Evolutionary conservation across 1,139 yeast species (phyloP).

Genomic region (Yamadazyma sp.): DNA sequence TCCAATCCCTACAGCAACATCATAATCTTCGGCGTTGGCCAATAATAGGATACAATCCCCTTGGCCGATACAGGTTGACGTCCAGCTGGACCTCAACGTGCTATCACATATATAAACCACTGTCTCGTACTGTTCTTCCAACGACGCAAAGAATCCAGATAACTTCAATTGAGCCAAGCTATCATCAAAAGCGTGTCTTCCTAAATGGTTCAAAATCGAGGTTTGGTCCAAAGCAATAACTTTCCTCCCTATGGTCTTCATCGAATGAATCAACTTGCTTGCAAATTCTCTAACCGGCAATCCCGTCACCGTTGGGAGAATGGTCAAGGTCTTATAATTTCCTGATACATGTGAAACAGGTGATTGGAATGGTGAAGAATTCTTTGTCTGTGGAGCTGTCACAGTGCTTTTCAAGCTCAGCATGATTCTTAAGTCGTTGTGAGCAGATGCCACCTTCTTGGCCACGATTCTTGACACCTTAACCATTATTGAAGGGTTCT

Average conservation of each 20-base stretch:
- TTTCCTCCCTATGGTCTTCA: slow-evolving; percentile 68
- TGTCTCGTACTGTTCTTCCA: slow-evolving; percentile 86
- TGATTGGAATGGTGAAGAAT: slow-evolving; percentile 15
- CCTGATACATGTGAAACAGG: slow-evolving; percentile 29
- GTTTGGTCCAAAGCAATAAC: slow-evolving; percentile 83
- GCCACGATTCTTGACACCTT: slow-evolving; percentile 90
- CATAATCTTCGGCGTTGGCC: slow-evolving; percentile 67
- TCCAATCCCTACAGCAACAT: slow-evolving; percentile 68
- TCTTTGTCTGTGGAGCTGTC: slow-evolving; percentile 15
- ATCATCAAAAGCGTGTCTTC: slow-evolving; percentile 91
- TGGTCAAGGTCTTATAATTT: slow-evolving; percentile 78
- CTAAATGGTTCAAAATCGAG: slow-evolving; percentile 74
- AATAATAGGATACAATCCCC: slow-evolving; percentile 83
- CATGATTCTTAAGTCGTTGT: slow-evolving; percentile 14
- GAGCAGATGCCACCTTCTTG: slow-evolving; percentile 48
- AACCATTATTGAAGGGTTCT: slow-evolving; percentile 87
- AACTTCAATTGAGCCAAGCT: slow-evolving; percentile 75
- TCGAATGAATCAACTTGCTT: slow-evolving; percentile 63
- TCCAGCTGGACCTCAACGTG: slow-evolving; percentile 82
- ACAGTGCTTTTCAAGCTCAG: slow-evolving; percentile 17
- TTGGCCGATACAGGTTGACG: slow-evolving; percentile 87
- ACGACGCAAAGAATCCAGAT: slow-evolving; percentile 84
- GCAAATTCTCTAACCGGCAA: slow-evolving; percentile 88
- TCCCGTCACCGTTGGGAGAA: slow-evolving; percentile 76
- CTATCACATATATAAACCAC: slow-evolving; percentile 90